Conservation (phyloP, 768 basidiomycete species). For the Boletus rubroflammeus region DNA sequence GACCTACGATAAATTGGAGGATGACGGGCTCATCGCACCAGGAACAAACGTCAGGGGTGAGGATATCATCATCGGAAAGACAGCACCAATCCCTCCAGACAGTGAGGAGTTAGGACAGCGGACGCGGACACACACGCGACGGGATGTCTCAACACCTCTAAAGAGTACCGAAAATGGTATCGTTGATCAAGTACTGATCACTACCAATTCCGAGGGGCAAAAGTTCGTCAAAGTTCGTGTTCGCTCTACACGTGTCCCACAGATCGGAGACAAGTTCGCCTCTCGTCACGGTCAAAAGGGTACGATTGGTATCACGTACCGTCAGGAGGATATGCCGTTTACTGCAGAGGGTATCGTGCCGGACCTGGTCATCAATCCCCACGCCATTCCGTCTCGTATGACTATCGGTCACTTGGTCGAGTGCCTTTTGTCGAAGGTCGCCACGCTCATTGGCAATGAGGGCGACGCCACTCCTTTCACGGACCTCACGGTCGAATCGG, state of each 20-base stretch:
- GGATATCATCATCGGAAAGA: slow-evolving; percentile 99
- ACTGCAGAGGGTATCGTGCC: slow-evolving; percentile 95
- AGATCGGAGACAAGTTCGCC: slow-evolving; percentile 99
- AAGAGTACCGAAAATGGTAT: slow-evolving; percentile 98
- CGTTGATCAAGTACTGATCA: slow-evolving; percentile 95
- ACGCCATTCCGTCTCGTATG: slow-evolving; percentile 99
- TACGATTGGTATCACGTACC: slow-evolving; percentile 98
- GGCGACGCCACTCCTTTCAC: slow-evolving; percentile 99
- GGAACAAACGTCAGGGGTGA: slow-evolving; percentile 94
- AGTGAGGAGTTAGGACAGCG: slow-evolving; percentile 97
- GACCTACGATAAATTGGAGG: slow-evolving; percentile 97
- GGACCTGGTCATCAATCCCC: slow-evolving; percentile 97
- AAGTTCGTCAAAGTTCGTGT: slow-evolving; percentile 99
- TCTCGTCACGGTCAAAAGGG: slow-evolving; percentile 99
- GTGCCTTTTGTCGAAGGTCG: slow-evolving; percentile 93
- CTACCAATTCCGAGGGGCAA: slow-evolving; percentile 92
- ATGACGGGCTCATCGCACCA: slow-evolving; percentile 93
- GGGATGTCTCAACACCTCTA: slow-evolving; percentile 95
- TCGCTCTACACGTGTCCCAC: slow-evolving; percentile 92
- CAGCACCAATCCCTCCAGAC: slow-evolving; percentile 93
- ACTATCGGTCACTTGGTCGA: slow-evolving; percentile 99
- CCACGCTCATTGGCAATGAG: slow-evolving; percentile 93
- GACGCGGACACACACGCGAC: slow-evolving; percentile 86
- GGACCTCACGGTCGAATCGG: slow-evolving; percentile 94
- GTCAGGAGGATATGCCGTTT: slow-evolving; percentile 99